Evolutionary conservation across 129 eudicot genomes (phyloP).

Genomic region (Artemisia argyi): DNA sequence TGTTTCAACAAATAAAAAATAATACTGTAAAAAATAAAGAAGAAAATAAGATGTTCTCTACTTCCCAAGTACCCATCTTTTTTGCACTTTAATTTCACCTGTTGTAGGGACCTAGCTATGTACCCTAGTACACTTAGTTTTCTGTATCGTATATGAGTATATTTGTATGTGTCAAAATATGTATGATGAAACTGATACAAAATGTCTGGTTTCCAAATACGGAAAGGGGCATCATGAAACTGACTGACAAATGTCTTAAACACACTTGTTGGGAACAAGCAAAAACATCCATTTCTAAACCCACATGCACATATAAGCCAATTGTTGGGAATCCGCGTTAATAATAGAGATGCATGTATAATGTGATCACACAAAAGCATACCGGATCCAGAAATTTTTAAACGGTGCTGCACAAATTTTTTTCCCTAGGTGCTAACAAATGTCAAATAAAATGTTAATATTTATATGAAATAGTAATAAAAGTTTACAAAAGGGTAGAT

Average conservation of each 20-base stretch:
- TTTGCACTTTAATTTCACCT: slow-evolving; percentile 16
- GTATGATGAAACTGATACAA: slow-evolving; percentile 35
- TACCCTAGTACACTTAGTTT: neutral
- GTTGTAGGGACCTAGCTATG: slow-evolving; percentile 26
- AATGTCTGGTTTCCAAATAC: slow-evolving; percentile 24
- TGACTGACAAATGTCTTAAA: slow-evolving; percentile 24
- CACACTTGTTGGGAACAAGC: slow-evolving; percentile 29
- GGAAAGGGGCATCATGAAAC: slow-evolving; percentile 35
- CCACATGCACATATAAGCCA: slow-evolving; percentile 18
- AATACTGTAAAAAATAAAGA: neutral
- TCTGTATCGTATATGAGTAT: too few relatives aligned
- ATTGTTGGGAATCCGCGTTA: slow-evolving; percentile 19
- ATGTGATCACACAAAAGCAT: too few relatives aligned
- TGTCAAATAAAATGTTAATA: too few relatives aligned
- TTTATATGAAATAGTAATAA: too few relatives aligned
- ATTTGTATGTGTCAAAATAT: neutral
- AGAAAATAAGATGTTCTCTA: slow-evolving; percentile 5
- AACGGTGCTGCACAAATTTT: too few relatives aligned
- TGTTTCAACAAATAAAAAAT: slow-evolving; percentile 11
- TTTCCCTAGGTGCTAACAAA: too few relatives aligned
- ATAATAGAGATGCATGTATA: too few relatives aligned
- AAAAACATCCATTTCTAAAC: slow-evolving; percentile 20
- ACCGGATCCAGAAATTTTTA: too few relatives aligned
- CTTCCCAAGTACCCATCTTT: slow-evolving; percentile 8
- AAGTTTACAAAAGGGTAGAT: too few relatives aligned